Percentiles rank a stretch among this genome's conserved stretches.
Conservation (phyloP, 768 basidiomycete species). For the Termitomyces sp. region DNA sequence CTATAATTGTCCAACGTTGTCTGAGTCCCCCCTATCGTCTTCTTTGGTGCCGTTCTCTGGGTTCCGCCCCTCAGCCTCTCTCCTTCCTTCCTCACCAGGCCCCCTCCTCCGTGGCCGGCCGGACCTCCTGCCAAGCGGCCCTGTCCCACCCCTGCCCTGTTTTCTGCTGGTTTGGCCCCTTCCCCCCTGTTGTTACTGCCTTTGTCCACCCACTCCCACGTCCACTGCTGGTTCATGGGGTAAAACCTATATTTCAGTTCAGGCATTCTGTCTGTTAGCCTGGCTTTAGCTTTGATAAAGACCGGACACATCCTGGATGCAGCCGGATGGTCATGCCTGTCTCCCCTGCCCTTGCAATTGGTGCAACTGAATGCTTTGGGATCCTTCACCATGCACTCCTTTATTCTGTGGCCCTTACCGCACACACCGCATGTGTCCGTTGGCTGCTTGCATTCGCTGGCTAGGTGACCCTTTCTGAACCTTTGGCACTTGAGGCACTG, state of each 20-base stretch:
- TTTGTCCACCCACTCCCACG: neutral
- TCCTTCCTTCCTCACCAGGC: no score
- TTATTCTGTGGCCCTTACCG: neutral
- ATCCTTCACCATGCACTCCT: neutral
- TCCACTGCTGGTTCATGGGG: neutral
- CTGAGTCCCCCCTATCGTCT: no score
- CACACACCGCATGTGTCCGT: neutral
- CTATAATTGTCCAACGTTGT: no score
- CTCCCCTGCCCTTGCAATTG: neutral
- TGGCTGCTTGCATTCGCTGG: neutral
- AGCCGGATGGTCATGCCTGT: no score
- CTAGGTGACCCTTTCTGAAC: neutral
- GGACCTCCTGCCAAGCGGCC: no score
- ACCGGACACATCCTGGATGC: neutral
- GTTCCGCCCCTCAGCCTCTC: no score
- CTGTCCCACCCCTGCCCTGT: no score
- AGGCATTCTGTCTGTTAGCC: neutral
- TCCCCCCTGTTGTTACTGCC: no score
- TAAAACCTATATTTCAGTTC: neutral
- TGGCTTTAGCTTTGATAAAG: no score
- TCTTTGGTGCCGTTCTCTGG: no score
- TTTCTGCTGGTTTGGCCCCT: no score
- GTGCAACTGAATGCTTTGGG: neutral
- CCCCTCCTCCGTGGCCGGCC: no score
- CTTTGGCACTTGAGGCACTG: neutral